Evolutionary conservation across 1,284 basidiomycete genomes (phyloP), one percentile per base, ranked within the genome.

Genomic region (Caloboletus firmus): DNA sequence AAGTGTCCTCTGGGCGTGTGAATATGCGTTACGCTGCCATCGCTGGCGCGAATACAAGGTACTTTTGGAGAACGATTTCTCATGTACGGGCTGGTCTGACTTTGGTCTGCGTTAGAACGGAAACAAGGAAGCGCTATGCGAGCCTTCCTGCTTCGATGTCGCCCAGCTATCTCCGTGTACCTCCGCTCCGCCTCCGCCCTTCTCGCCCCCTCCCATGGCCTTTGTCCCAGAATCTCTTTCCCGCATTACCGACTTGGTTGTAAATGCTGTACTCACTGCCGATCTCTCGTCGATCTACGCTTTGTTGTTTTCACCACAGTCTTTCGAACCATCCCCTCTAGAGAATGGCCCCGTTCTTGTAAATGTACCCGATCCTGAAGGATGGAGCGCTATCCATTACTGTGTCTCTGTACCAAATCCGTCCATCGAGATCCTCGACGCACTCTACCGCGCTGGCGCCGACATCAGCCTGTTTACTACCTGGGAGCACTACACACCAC

Each of bases 331-430:
- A 31, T 66, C 75, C 17, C 75, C 76, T 54, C 70, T 75, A 13
- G 72, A 75, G 62, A 75, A 73, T 45, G 72, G 72, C 43, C 77
- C 78, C 28, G 57, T 76, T 57, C 77, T 85, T 62, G 78, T 83
- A 60, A 90, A 90, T 71, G 65, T 77, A 54, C 80, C 81, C 34
- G 86, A 90, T 62, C 62, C 74, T 5, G 74, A 80, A 50, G 88
- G 86, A 44, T 88, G 87, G 84, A 82, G 84, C 56, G 76, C 82
- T 49, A 78, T 89, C 47, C 87, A 90, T 62, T 76, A 89, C 61
- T 87, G 85, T 62, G 80, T 79, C 47, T 78, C 82, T 56, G 74
- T 76, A 47, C 70, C 73, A 49, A 69, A 72, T 17, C 85, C 83
- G 8, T 85, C 80, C n/a, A 69, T 81, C 46, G 76, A 82, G 52